Evolutionary conservation across 176 grass and related monocot genomes (phyloP), one percentile per base, ranked within the genome.

Genomic region (Typha latifolia): DNA sequence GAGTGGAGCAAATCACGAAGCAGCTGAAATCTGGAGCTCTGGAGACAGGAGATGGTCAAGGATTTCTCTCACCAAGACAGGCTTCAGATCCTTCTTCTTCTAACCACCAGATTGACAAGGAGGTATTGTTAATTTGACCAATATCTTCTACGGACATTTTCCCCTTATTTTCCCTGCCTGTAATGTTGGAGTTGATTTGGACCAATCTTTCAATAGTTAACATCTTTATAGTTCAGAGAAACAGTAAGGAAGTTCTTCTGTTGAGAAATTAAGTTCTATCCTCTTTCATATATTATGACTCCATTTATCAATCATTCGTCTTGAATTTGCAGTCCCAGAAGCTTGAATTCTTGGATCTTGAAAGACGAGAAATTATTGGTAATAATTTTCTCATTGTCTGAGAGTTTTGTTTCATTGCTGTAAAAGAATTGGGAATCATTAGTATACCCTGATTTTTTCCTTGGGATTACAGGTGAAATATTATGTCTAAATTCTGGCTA

Each of bases 281-380:
- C 9, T 43, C 37, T 43, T 43, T 10, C 37, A 43, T 43, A 43
- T 43, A 43, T 43, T 9, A 10, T 43, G 5, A 43, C 37, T 43
- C 20, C 52, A 53, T 77, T 78, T 11, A 12, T 48, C 51, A 32
- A 24, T 29, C 3, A 8, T 50, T 55, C 32, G 22, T 21, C 52
- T 64, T 62, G 4, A 12, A 74, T 82, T 76, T 51, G 70, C 73
- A 76, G 83, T 67, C 72, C 26, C 72, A 70, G 70, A 87, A 48
- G 68, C 24, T 82, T 81, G 78, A 86, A 51, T 72, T 78, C 7
- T 78, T 97, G 81, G 81, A 92, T 64, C 78, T 87, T 37, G 88
- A 97, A 87, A 90, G 86, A 70, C 69, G 67, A 73, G 88, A 90
- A 84, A 72, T 90, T 74, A 92, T 97, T 76, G 94, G 94, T 97